phyloP scores from a whole-genome alignment of 2,329 filamentous ascomycete species.

The Daldinia eschscholtzii region DNA sequence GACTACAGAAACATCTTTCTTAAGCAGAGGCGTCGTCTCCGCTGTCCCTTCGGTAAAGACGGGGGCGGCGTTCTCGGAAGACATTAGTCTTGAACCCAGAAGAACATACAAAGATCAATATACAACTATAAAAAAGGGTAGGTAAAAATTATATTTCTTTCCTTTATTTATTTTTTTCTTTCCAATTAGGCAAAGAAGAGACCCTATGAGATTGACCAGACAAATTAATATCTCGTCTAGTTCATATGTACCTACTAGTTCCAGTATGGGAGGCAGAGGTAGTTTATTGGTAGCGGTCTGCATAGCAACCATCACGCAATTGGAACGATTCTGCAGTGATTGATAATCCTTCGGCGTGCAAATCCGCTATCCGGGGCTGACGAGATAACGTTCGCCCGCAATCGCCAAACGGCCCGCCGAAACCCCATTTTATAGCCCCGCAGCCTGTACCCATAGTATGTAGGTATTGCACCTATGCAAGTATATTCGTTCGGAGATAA shows the following conservation, averaged over 20 bases:
- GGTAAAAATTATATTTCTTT: neutral
- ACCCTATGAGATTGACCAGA: neutral
- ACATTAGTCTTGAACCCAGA: constrained; percentile 23
- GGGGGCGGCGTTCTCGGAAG: constrained; percentile 22
- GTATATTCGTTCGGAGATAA: too few species aligned
- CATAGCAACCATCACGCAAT: constrained; percentile 32
- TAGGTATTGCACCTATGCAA: neutral
- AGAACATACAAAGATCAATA: neutral
- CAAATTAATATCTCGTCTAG: neutral
- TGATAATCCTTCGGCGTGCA: constrained; percentile 19
- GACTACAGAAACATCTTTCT: constrained; percentile 34
- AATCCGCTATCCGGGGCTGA: neutral
- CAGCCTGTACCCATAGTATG: neutral
- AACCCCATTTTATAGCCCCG: neutral
- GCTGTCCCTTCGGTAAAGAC: constrained; percentile 32
- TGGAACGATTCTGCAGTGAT: constrained; percentile 20
- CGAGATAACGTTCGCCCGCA: constrained; percentile 7
- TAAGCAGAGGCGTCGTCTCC: constrained; percentile 49
- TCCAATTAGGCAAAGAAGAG: neutral
- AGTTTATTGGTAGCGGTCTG: constrained; percentile 6
- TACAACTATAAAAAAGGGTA: neutral
- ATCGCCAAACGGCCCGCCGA: neutral
- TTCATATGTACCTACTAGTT: neutral
- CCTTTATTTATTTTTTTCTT: neutral
- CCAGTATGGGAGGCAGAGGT: neutral